Evolutionary conservation across 2,329 filamentous ascomycete species (phyloP), one percentile per base, ranked within the genome.

Genomic region (Neodidymelliopsis sp.): DNA sequence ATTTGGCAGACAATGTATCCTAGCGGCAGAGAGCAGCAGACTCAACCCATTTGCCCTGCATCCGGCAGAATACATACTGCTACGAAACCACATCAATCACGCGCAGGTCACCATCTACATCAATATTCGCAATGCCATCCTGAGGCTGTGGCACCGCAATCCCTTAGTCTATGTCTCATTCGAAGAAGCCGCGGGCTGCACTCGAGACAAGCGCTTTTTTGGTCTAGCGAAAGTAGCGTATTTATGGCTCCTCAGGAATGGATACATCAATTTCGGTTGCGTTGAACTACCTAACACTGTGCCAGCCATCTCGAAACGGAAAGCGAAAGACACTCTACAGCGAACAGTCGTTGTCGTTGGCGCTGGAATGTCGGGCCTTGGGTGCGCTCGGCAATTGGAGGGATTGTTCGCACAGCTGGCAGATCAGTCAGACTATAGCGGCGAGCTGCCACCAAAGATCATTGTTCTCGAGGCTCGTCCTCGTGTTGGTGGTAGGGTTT

Each of bases 251-350:
- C 80, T 92, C 46, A 87, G 93, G 52, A 85, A 89, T 57, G 94
- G 94, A 15, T 96, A 96, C 71, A 96, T 99, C 77, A 99, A 99
- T 72, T 97, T 91, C 70, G 94, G 95, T 12, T 97, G 94, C 70
- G 82, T 94, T 2, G 84, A 91, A 65, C 76, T 91, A n/a, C 83
- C 84, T 25, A 70, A 75, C 34, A 77, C 72, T 40, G 65, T 69
- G 28, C 57, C 64, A 63, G 55, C 69, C 12, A 59, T 65, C 34
- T 65, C 69, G 43, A 69, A 69, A 53, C 55, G 66, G 16, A 74
- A 69, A 66, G 71, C 68, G 25, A 77, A 75, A 66, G 71, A 76
- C 56, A 49, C 71, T 33, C 83, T 80, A 60, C 81, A 84, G 57
- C 91, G 87, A 67, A 94, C 87, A 0, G 83, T 99, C 44, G 87